Base-by-base conservation (phyloP, 192 early-diverging fungal genomes). In the Obelidium mucronatum region DNA sequence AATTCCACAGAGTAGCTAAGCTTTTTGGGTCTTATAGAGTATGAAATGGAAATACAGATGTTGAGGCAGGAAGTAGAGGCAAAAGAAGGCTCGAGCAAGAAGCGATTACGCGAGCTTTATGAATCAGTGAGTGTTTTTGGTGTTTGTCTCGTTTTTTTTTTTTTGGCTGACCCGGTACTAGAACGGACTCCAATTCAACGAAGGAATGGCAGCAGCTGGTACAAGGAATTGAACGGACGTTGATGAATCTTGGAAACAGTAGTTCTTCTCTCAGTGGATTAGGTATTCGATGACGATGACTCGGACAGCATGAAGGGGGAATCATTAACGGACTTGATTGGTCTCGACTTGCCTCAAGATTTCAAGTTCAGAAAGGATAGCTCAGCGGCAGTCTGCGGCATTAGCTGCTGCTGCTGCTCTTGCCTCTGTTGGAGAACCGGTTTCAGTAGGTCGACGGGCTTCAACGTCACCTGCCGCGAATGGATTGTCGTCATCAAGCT, bases 11-110 rank as follows among this genome's bases (percentile, higher is more conserved):
- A 15, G 44, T 48, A 48, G 44, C 44, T 6, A 48, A 48, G 44
- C 44, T 48, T 15, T n/a, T n/a, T n/a, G n/a, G n/a, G n/a, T n/a
- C n/a, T n/a, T n/a, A 82, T 86, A 37, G 95, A 95, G 68, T 88
- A 97, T 61, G 94, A 95, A 76, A 92, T 92, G 78, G 97, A 98
- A 85, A 90, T 95, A 63, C 93, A 90, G 63, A 96, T 94, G 94
- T 83, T 98, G 63, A 87, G 95, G 60, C 88, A 91, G 54, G 91
- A 92, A 58, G 8, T 70, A 3, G 39, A 62, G 13, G 13, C 17
- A 31, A 33, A 60, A 15, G 62, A 40, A 26, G 55, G 31, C 30
- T 4, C 69, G 31, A 69, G 70, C 36, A 73, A 65, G 52, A 77
- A 78, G 77, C 15, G 74, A 11, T 60, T 85, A 54, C 39, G 74